Evolutionary conservation across 805 yeast species (phyloP).

Genomic region (Pichia exigua): DNA sequence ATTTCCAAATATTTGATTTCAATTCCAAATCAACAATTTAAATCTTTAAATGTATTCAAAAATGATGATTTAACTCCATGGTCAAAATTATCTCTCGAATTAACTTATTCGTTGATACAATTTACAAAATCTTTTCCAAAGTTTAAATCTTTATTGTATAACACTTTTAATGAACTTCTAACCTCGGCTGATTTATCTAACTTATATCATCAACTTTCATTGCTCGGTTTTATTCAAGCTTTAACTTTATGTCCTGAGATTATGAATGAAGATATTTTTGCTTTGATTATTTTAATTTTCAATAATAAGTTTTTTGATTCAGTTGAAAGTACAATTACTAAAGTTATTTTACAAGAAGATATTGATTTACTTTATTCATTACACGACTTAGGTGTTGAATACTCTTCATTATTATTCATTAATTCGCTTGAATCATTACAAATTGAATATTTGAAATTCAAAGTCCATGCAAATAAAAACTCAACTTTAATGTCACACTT

Average conservation of each 20-base stretch:
- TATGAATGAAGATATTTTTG: conserved; percentile 16
- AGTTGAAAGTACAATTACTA: conserved; percentile 16
- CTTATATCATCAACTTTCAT: conserved; percentile 17
- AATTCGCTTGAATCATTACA: conserved; percentile 19
- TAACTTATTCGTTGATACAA: conserved; percentile 27
- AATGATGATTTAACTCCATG: conserved; percentile 31
- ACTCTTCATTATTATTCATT: conserved; percentile 25
- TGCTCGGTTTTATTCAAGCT: conserved; percentile 27
- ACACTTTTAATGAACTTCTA: conserved; percentile 9
- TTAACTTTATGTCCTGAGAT: conserved; percentile 20
- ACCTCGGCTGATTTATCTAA: not conserved
- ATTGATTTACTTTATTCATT: conserved; percentile 21
- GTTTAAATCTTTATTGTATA: conserved; percentile 10
- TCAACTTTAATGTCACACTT: conserved; percentile 13
- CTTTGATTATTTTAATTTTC: conserved; percentile 18
- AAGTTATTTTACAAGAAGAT: conserved; percentile 14
- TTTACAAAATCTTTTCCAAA: conserved; percentile 19
- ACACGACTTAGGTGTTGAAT: conserved; percentile 27
- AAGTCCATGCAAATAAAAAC: conserved; percentile 11
- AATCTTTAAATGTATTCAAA: conserved; percentile 22
- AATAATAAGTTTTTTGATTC: conserved; percentile 21
- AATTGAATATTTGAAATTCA: conserved; percentile 17
- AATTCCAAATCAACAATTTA: conserved; percentile 36
- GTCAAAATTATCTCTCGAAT: conserved; percentile 31
- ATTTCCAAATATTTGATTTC: conserved; percentile 40